phyloP scores from a whole-genome alignment of 345 rosid species.

The Moricandia arvensis region DNA sequence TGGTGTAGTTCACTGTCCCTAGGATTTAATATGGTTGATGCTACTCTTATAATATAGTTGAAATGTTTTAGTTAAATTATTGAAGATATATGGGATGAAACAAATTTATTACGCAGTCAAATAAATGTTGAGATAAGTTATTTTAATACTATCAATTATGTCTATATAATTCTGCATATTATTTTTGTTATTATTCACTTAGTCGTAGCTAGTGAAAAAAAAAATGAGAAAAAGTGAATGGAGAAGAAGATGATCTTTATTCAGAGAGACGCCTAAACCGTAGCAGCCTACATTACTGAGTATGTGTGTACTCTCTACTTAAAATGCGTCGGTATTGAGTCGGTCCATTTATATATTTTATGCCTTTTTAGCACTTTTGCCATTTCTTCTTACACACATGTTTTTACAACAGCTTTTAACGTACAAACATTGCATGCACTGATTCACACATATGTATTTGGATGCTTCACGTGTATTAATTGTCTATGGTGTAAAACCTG shows the following conservation, averaged over 20 bases:
- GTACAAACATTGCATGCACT: slow-evolving; percentile 35
- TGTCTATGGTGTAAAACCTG: slow-evolving; percentile 8
- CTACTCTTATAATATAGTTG: not conserved
- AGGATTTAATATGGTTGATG: not conserved
- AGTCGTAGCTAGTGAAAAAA: not conserved
- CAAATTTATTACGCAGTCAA: not conserved
- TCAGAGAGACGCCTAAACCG: slow-evolving; percentile 20
- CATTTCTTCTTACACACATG: slow-evolving; percentile 21
- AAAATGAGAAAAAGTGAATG: not conserved
- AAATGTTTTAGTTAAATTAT: not conserved
- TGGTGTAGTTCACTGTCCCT: not conserved
- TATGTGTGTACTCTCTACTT: slow-evolving; percentile 12
- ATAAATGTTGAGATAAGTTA: not conserved
- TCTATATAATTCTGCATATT: not conserved
- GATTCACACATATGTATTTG: slow-evolving; percentile 18
- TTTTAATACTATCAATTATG: too few relatives aligned
- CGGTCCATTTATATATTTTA: slow-evolving; percentile 20
- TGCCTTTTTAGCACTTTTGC: slow-evolving; percentile 11
- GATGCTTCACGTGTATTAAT: slow-evolving; percentile 21
- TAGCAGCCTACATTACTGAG: slow-evolving; percentile 19
- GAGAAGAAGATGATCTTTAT: slow-evolving; percentile 9
- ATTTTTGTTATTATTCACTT: not conserved
- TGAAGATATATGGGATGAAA: not conserved
- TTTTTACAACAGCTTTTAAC: slow-evolving; percentile 19
- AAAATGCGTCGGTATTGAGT: not conserved